Evolutionary conservation across 2,329 filamentous ascomycete species (phyloP), one percentile per base, ranked within the genome.

Genomic region (Fusarium clavum): DNA sequence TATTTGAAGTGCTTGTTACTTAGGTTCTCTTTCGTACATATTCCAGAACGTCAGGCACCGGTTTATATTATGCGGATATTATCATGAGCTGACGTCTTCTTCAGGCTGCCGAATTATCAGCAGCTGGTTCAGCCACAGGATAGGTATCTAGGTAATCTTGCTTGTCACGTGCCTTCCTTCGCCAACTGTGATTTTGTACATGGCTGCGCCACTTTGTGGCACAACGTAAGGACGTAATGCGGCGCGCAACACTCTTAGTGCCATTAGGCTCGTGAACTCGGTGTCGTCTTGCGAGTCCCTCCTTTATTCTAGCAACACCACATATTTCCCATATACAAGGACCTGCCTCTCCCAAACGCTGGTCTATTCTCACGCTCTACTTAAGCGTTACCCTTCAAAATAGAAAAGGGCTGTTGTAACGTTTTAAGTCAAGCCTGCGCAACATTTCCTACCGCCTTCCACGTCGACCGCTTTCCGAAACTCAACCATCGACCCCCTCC

Each of bases 201-300:
- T 38, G 27, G 34, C 49, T 60, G 56, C 73, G 73, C 73, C 73
- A 76, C 74, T 47, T 18, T 74, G 75, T 77, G 75, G 75, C 75
- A 71, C 41, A 41, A 29, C 22, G 41, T 53, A 61, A 58, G 63
- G 55, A 70, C 61, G 61, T 64, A 64, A 70, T 70, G 68, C 70
- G 66, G 63, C 65, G 72, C 67, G 72, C 66, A 73, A 73, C 34
- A 38, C 43, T 64, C 64, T 74, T 76, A 75, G 75, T 64, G 70
- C 67, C 72, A 57, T 78, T 72, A 72, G 77, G 77, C 77, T 78
- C 74, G 64, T 72, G 70, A 76, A 75, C 69, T 76, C 69, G 75
- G 72, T 76, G 75, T 73, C 74, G 75, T 73, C 71, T 72, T 73
- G 74, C 68, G 72, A 76, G 70, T 75, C 75, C 70, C 77, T 78